Base-by-base conservation (phyloP, 108 stramenopile genomes). In the Skeletonema tropicum region DNA sequence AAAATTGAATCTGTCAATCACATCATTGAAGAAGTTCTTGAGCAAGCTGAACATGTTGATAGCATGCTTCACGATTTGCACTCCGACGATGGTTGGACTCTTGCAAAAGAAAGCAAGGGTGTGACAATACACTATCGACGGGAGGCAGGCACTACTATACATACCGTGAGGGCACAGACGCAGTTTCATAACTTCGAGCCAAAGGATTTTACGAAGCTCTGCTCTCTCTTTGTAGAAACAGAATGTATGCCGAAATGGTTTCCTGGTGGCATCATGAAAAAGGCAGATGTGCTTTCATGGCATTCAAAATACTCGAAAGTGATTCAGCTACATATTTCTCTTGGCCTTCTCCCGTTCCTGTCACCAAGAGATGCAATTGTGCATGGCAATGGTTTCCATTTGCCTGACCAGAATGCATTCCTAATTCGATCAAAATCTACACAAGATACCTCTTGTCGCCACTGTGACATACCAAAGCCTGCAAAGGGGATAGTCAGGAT, bases 341-440 rank as follows among this genome's bases (percentile, higher is more conserved):
- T 75, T 11, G 74, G 39, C 1, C 19, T 70, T 5, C 68, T 55
- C 9, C 52, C 69, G 3, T 39, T 70, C 36, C 38, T 70, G 7
- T 75, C 74, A 15, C 17, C 74, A 13, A 23, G 74, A 30, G 74
- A 75, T 59, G 59, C 74, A 12, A 42, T 75, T 9, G 68, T 75
- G 5, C 39, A 71, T 21, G 74, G 74, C 3, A 70, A 33, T 45
- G 74, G 74, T 30, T 75, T 46, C 25, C 74, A 75, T 23, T 59
- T 75, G 13, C 69, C 74, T 12, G 74, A 57, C 60, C 68, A 64
- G 1, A 74, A 75, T 75, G 74, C 74, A 23, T 70, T 75, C 41
- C 42, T 75, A 2, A 75, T 75, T 30, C 58, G 68, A 17, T 71
- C 74, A 5, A 70, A 61, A 42, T 71, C 74, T 5, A 65, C 64